Evolutionary conservation across 2,329 filamentous ascomycete species (phyloP).

Genomic region (Paramyrothecium roridum): DNA sequence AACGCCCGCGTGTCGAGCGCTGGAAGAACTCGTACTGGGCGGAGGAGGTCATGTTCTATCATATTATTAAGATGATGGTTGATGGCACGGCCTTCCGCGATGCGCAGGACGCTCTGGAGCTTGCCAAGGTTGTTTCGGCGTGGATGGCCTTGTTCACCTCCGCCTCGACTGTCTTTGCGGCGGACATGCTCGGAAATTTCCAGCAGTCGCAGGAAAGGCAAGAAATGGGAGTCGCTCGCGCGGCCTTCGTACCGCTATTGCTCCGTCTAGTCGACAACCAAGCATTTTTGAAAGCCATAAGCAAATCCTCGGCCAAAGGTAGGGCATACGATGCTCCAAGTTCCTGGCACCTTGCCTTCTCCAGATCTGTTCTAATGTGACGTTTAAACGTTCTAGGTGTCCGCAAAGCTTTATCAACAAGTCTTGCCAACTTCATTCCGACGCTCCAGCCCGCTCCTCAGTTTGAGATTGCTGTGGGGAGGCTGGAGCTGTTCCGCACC

Average conservation of each 20-base stretch:
- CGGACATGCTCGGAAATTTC: conserved; percentile 44
- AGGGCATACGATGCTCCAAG: conserved; percentile 9
- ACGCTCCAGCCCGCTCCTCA: conserved; percentile 55
- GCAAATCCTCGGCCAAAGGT: conserved; percentile 52
- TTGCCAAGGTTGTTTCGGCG: conserved; percentile 47
- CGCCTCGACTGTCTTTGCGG: conserved; percentile 44
- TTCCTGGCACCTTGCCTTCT: not conserved
- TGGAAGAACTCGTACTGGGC: conserved; percentile 59
- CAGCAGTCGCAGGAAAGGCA: conserved; percentile 43
- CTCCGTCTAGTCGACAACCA: conserved; percentile 60
- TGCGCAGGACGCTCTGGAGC: conserved; percentile 43
- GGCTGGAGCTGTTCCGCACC: conserved; percentile 56
- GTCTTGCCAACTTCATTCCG: conserved; percentile 51
- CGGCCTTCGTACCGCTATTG: conserved; percentile 62
- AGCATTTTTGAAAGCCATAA: conserved; percentile 50
- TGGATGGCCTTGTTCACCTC: conserved; percentile 59
- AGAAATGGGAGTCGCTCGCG: conserved; percentile 58
- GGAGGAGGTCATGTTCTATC: conserved; percentile 91
- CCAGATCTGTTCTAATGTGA: not conserved
- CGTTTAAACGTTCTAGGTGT: conserved; percentile 29
- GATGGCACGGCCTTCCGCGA: conserved; percentile 46
- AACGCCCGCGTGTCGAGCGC: conserved; percentile 18
- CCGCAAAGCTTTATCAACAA: conserved; percentile 47
- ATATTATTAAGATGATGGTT: conserved; percentile 83
- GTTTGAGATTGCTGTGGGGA: conserved; percentile 35